phyloP scores from a whole-genome alignment of 441 rosid genomes.

The Viola pubescens region DNA sequence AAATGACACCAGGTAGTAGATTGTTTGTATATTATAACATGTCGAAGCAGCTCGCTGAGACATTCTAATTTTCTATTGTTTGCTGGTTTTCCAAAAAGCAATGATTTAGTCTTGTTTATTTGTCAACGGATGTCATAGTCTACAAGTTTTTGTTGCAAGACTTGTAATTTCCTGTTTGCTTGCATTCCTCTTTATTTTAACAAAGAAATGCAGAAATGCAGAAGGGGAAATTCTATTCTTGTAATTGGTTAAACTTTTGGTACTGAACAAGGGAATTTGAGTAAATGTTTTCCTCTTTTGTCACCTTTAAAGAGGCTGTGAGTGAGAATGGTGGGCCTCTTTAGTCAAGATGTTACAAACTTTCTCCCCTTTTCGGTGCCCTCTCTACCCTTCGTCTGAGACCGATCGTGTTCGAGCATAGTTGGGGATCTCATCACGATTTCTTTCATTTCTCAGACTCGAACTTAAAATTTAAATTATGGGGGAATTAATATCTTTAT shows the following conservation, averaged over 20 bases:
- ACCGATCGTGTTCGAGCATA: no score
- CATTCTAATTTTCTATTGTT: constrained; percentile 18
- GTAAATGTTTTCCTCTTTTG: not conserved
- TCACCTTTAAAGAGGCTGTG: not conserved
- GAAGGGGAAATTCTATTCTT: constrained; percentile 9
- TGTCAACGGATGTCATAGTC: constrained; percentile 16
- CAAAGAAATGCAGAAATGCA: constrained; percentile 6
- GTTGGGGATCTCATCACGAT: no score
- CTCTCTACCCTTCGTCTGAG: not conserved
- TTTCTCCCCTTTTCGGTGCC: not conserved
- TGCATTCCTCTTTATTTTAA: constrained; percentile 8
- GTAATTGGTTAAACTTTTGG: constrained; percentile 5
- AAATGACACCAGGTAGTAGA: constrained; percentile 24
- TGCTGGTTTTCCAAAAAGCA: constrained; percentile 15
- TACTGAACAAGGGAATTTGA: constrained; percentile 10
- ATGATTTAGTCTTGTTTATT: constrained; percentile 16
- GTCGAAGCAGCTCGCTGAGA: constrained; percentile 57
- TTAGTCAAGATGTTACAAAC: not conserved
- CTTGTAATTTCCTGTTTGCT: constrained; percentile 14
- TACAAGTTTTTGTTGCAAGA: constrained; percentile 16
- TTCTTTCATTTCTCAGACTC: no score
- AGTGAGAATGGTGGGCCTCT: not conserved
- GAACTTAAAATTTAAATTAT: no score
- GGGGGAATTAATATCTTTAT: no score
- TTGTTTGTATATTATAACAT: constrained; percentile 29